phyloP scores from a whole-genome alignment of 331 rosid species.

The Cucumis variabilis region DNA sequence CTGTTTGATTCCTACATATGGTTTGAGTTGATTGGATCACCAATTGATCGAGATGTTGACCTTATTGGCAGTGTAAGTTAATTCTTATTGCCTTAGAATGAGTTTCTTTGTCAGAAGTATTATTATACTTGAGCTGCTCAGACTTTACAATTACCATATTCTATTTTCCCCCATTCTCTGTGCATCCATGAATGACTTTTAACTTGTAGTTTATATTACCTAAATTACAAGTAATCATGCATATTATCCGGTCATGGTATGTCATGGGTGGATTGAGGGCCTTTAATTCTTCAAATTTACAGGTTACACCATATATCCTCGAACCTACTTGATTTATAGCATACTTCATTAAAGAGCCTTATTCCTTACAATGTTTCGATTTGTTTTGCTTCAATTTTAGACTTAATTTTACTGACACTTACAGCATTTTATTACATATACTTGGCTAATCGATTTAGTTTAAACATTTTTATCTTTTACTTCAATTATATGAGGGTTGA shows the following conservation, averaged over 20 bases:
- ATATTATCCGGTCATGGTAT: constrained; percentile 96
- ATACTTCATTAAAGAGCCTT: neutral
- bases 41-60: constrained; percentile 81
- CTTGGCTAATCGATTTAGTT: no score
- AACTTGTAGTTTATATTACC: constrained; percentile 3
- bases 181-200: neutral
- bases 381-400: no score
- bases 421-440: no score
- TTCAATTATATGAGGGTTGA: no score
- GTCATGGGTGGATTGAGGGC: constrained; percentile 96
- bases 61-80: constrained; percentile 81
- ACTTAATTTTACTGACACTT: no score
- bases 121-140: neutral
- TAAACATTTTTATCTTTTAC: no score
- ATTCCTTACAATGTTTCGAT: no score
- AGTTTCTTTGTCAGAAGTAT: neutral
- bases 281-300: constrained; percentile 86
- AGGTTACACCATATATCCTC: constrained; percentile 53
- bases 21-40: constrained; percentile 88
- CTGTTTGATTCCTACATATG: constrained; percentile 89
- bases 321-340: constrained; percentile 6
- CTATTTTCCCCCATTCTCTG: neutral
- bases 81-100: neutral
- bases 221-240: constrained; percentile 40
- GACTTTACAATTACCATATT: neutral